Base-by-base conservation (phyloP, 2,329 filamentous ascomycete species). In the Cryphonectria radicalis region DNA sequence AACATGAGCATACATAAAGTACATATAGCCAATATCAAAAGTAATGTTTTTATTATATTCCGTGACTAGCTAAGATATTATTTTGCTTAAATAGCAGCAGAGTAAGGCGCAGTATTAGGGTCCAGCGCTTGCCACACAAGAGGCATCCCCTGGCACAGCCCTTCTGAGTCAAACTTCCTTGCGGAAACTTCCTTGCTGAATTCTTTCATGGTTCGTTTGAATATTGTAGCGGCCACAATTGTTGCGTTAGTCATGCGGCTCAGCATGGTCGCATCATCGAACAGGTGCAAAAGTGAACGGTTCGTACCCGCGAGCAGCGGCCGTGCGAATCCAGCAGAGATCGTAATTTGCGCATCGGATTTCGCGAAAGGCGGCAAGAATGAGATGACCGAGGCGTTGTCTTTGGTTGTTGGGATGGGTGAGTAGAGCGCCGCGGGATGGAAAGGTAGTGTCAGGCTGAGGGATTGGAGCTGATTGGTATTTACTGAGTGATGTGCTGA, bases 81-180 rank as follows among this genome's bases (percentile, higher is more conserved):
- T n/a, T n/a, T n/a, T n/a, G n/a, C n/a, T n/a, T 68, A 76, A 6
- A 75, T 63, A 6, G 69, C 71, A 11, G 74, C 37, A 22, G 70
- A 75, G 40, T 74, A 76, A 10, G 75, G 75, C 37, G 70, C 73
- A 4, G 73, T 69, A 6, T 70, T 72, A 0, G 75, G 75, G 55
- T 76, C 74, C 57, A 76, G 46, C 14, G 70, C 74, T 68, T 73
- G 73, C 75, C 79, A 86, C 1, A 86, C 63, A 72, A 85, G 85
- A 8, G 84, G 84, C 84, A 85, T 85, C 2, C 83, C 84, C 72
- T 82, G 79, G 73, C 79, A 80, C 60, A 86, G 77, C 0, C 84
- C 85, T 5, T 82, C 63, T 3, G 69, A 70, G 72, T 83, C 83
- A 76, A 87, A 86, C 0, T 28, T 72, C n/a, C 82, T 79, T 6